phyloP scores from a whole-genome alignment of 208 protist genomes.

The Naegleria gruberi region DNA sequence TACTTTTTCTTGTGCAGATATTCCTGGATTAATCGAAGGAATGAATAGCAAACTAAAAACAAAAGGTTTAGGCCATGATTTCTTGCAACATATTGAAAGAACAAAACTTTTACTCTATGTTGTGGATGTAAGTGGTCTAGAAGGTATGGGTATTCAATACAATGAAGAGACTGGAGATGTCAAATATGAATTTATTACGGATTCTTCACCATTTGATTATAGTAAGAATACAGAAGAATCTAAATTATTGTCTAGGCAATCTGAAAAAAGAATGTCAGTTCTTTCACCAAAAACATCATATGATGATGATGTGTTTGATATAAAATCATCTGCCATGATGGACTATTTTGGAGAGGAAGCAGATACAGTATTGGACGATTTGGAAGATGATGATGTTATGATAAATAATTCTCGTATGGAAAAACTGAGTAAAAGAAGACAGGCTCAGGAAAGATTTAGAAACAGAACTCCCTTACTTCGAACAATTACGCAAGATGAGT shows the following conservation, averaged over 20 bases:
- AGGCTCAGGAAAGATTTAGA: neutral
- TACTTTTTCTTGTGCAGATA: slow-evolving; percentile 64
- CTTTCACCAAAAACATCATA: neutral
- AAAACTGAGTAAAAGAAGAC: neutral
- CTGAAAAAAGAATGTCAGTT: neutral
- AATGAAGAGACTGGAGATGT: neutral
- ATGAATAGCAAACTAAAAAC: slow-evolving; percentile 61
- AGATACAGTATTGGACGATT: neutral
- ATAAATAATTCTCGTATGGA: neutral
- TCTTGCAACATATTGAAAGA: slow-evolving; percentile 78
- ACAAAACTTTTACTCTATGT: slow-evolving; percentile 44
- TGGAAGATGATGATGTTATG: neutral
- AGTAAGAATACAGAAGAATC: neutral
- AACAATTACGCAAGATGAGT: neutral
- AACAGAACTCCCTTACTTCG: neutral
- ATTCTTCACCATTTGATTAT: neutral
- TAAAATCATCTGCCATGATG: neutral
- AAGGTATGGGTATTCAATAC: neutral
- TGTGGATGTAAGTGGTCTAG: neutral
- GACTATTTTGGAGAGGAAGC: neutral
- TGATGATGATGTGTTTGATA: neutral
- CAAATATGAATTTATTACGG: neutral
- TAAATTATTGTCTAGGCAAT: neutral
- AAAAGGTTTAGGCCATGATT: slow-evolving; percentile 66
- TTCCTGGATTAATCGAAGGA: slow-evolving; percentile 77